Percentiles rank a stretch among this genome's conserved stretches.
Evolutionary conservation across 2,329 filamentous ascomycete genomes (phyloP).

Genomic region (Ustulina deusta): DNA sequence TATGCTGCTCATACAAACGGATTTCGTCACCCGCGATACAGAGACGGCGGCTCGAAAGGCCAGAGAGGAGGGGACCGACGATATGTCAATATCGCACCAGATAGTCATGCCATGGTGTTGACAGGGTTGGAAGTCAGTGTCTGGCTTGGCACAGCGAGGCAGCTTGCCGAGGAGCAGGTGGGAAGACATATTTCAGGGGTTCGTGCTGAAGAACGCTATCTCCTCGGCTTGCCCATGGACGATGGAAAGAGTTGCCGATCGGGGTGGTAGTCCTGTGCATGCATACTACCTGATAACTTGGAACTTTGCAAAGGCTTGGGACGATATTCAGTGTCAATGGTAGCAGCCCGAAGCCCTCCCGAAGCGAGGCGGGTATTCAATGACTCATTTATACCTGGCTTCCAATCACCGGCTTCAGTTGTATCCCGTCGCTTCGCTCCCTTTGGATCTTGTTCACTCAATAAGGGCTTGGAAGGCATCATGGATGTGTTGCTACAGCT

Average conservation of each 20-base stretch:
- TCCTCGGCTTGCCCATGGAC: too few relatives aligned
- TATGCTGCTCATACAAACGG: slow-evolving; percentile 41
- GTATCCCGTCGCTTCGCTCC: not conserved
- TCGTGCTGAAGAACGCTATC: too few relatives aligned
- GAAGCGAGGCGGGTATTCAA: too few relatives aligned
- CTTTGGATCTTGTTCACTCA: not conserved
- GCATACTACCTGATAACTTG: too few relatives aligned
- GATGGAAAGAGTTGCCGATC: too few relatives aligned
- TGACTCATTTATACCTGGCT: too few relatives aligned
- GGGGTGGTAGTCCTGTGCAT: too few relatives aligned
- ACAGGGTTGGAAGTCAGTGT: slow-evolving; percentile 44
- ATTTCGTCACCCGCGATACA: slow-evolving; percentile 44
- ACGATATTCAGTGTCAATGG: too few relatives aligned
- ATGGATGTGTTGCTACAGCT: too few relatives aligned
- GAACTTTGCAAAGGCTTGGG: too few relatives aligned
- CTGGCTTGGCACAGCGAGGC: slow-evolving; percentile 39
- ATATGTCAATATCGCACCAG: slow-evolving; percentile 38
- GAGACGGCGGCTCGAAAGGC: slow-evolving; percentile 34
- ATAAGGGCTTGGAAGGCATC: not conserved
- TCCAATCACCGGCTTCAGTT: not conserved
- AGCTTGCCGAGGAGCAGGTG: slow-evolving; percentile 38
- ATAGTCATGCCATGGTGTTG: slow-evolving; percentile 43
- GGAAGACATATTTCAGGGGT: too few relatives aligned
- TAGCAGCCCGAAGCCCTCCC: too few relatives aligned
- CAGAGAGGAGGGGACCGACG: slow-evolving; percentile 36